Evolutionary conservation across 805 yeast genomes (phyloP).

Genomic region (Saccharomycopsis oosterbeekiorum): DNA sequence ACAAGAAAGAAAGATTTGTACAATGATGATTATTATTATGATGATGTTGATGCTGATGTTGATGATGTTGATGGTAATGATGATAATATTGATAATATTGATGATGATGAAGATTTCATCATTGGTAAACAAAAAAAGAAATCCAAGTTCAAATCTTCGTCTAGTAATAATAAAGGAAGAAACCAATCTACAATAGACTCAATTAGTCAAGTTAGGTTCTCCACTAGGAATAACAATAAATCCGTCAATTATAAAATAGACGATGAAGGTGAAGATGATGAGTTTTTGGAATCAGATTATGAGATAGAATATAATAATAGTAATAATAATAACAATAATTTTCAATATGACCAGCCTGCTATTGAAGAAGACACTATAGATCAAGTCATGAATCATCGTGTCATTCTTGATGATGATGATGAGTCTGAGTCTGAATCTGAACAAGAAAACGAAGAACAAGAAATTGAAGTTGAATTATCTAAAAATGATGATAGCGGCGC

Average conservation of each 20-base stretch:
- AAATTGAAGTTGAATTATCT: conserved; percentile 15
- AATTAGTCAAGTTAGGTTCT: conserved; percentile 56
- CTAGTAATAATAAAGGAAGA: conserved; percentile 21
- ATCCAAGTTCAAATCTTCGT: conserved; percentile 29
- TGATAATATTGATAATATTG: conserved; percentile 21
- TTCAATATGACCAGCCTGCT: background rate
- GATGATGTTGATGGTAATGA: conserved; percentile 5
- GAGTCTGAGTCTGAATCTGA: conserved; percentile 18
- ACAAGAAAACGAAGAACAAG: conserved; percentile 19
- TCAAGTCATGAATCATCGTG: conserved; percentile 46
- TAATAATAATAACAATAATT: background rate
- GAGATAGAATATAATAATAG: conserved; percentile 19
- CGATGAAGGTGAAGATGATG: conserved; percentile 39
- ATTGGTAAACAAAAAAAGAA: conserved; percentile 27
- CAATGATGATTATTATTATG: conserved; percentile 28
- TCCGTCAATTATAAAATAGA: conserved; percentile 74
- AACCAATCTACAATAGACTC: conserved; percentile 18
- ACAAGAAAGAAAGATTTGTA: conserved; percentile 20
- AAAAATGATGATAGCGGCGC: background rate
- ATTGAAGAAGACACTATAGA: conserved; percentile 28
- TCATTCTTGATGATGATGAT: conserved; percentile 24
- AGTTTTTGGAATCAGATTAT: conserved; percentile 25
- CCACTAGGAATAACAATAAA: conserved; percentile 56
- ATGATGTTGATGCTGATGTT: conserved; percentile 21
- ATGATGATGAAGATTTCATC: conserved; percentile 26